Conservation (phyloP, 768 basidiomycete species). For the Leccinum ochraceum region DNA sequence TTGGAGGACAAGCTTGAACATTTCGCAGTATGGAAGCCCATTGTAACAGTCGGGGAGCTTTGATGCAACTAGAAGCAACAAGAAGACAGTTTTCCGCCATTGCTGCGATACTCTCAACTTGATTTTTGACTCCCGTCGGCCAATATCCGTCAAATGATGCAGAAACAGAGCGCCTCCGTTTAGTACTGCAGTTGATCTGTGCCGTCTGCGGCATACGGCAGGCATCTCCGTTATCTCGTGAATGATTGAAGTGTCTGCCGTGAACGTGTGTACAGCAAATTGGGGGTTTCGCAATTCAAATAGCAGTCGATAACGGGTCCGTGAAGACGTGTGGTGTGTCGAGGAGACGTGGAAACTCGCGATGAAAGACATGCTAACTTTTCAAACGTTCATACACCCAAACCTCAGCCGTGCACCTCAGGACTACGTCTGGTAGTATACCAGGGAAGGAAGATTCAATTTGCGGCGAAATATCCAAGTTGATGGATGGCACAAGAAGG, state of each 20-base stretch:
- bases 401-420: conserved; percentile 84
- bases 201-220: conserved; percentile 64
- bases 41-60: conserved; percentile 40
- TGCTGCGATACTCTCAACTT: no score
- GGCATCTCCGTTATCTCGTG: conserved; percentile 67
- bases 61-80: background rate
- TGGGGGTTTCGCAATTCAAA: conserved; percentile 42
- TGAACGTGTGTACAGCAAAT: conserved; percentile 52
- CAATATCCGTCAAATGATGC: conserved; percentile 6
- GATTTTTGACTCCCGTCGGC: background rate
- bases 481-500: conserved; percentile 63
- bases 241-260: conserved; percentile 75
- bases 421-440: conserved; percentile 60
- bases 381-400: conserved; percentile 84
- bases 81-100: background rate
- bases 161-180: conserved; percentile 42
- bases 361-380: conserved; percentile 43
- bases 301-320: conserved; percentile 56
- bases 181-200: conserved; percentile 58
- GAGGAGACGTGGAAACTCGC: conserved; percentile 53
- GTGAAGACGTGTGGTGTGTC: conserved; percentile 74
- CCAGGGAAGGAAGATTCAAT: conserved; percentile 59
- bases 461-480: conserved; percentile 49
- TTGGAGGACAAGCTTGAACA: conserved; percentile 27
- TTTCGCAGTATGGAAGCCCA: conserved; percentile 32